Evolutionary conservation across 306 rosid species (phyloP).

Genomic region (Vigna reflexopilosa): DNA sequence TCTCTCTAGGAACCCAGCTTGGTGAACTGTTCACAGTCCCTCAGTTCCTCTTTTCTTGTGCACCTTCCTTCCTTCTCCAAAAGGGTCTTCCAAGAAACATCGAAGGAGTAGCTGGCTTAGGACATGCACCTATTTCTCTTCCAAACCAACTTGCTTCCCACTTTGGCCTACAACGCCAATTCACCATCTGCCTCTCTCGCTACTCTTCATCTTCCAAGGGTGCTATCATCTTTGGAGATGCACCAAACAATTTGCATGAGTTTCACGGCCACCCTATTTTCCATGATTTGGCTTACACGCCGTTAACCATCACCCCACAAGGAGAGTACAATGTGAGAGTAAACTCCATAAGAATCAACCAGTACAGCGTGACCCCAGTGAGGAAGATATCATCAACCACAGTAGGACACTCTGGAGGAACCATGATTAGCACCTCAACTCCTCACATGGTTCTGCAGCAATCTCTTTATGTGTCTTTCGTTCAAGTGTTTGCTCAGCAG

Average conservation of each 20-base stretch:
- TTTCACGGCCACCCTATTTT: slow-evolving; percentile 35
- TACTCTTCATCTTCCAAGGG: slow-evolving; percentile 23
- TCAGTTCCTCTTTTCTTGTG: slow-evolving; percentile 66
- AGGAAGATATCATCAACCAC: background rate
- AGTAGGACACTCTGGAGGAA: slow-evolving; percentile 2
- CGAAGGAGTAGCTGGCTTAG: slow-evolving; percentile 58
- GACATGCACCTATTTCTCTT: slow-evolving; percentile 53
- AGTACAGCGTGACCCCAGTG: slow-evolving; percentile 37
- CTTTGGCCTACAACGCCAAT: slow-evolving; percentile 54
- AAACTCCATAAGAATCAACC: slow-evolving; percentile 50
- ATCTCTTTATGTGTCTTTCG: slow-evolving; percentile 42
- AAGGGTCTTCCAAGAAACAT: slow-evolving; percentile 51
- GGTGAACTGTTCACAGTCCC: slow-evolving; percentile 49
- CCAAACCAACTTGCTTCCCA: slow-evolving; percentile 57
- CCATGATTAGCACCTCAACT: slow-evolving; percentile 54
- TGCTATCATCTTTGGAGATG: slow-evolving; percentile 54
- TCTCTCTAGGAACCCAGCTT: slow-evolving; percentile 31
- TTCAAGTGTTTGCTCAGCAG: slow-evolving; percentile 37
- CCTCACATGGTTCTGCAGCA: slow-evolving; percentile 56
- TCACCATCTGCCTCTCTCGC: slow-evolving; percentile 58
- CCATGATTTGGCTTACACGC: slow-evolving; percentile 44
- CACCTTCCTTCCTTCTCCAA: slow-evolving; percentile 52
- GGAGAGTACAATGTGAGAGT: slow-evolving; percentile 59
- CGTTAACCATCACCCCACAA: slow-evolving; percentile 43
- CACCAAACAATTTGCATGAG: slow-evolving; percentile 12